Conservation (phyloP, 1,139 yeast species). For the Williopsis jadinii region DNA sequence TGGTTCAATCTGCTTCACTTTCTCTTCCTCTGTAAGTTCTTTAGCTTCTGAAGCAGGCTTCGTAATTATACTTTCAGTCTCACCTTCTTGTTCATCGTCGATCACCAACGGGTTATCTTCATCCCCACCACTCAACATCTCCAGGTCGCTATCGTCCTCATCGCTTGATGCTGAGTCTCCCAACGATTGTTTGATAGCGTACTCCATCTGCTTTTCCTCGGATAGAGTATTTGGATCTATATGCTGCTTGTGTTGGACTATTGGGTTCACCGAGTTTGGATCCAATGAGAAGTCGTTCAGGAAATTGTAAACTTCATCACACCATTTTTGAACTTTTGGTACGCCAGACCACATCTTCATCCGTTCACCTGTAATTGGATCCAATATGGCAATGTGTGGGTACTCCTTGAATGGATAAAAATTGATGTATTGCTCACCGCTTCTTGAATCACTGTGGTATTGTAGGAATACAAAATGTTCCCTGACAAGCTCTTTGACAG, state of each 20-base stretch:
- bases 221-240: conserved; percentile 58
- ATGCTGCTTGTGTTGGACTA: conserved; percentile 45
- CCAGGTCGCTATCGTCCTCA: conserved; percentile 18
- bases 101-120: conserved; percentile 16
- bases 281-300: conserved; percentile 58
- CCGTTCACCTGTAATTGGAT: conserved; percentile 93
- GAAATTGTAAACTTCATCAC: conserved; percentile 53
- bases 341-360: conserved; percentile 68
- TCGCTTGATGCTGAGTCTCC: conserved; percentile 20
- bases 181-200: conserved; percentile 68
- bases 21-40: conserved; percentile 20
- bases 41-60: conserved; percentile 6
- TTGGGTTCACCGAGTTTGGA: conserved; percentile 63
- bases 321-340: conserved; percentile 53
- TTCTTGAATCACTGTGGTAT: conserved; percentile 69
- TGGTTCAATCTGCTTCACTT: conserved; percentile 32
- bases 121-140: conserved; percentile 8
- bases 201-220: conserved; percentile 80
- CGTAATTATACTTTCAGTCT: background rate
- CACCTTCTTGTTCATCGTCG: conserved; percentile 10
- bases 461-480: conserved; percentile 75
- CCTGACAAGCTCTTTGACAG: conserved; percentile 55
- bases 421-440: conserved; percentile 62
- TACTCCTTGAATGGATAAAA: conserved; percentile 62
- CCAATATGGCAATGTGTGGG: conserved; percentile 90